Conservation (phyloP, 305 asterid genomes). For the Fraxinus paxiana region DNA sequence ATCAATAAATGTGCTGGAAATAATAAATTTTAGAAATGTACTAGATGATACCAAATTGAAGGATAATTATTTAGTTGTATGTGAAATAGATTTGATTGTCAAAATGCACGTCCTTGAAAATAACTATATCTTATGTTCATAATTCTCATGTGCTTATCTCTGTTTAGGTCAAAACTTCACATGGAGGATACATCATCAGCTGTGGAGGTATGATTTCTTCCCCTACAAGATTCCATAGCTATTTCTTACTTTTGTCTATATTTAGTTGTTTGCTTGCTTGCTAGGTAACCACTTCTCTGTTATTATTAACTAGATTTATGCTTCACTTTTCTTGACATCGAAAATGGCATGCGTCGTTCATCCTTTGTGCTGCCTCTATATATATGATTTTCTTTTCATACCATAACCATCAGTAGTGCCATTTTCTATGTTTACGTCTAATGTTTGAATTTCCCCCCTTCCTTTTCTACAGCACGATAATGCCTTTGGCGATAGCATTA, state of each 20-base stretch:
- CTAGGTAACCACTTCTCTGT: neutral
- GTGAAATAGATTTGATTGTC: neutral
- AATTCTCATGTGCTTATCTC: conserved; percentile 1
- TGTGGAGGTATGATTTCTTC: conserved; percentile 43
- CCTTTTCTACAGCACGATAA: conserved; percentile 40
- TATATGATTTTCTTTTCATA: neutral
- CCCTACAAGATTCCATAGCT: neutral
- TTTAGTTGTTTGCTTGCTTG: neutral
- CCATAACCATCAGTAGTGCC: neutral
- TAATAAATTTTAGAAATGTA: conserved; percentile 3
- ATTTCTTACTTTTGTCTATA: neutral
- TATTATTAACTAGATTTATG: neutral
- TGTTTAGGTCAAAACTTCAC: conserved; percentile 41
- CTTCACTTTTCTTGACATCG: neutral
- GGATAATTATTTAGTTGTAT: neutral
- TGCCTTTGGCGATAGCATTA: conserved; percentile 26
- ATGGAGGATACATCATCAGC: conserved; percentile 30
- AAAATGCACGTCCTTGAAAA: neutral
- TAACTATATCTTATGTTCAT: conserved; percentile 9
- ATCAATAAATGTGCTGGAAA: conserved; percentile 6
- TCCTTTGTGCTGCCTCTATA: conserved; percentile 10
- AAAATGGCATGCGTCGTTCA: neutral
- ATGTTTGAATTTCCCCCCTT: neutral
- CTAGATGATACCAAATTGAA: neutral
- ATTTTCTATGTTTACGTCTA: neutral